Conservation (phyloP, 768 basidiomycete genomes). For the Pholiota molesta region DNA sequence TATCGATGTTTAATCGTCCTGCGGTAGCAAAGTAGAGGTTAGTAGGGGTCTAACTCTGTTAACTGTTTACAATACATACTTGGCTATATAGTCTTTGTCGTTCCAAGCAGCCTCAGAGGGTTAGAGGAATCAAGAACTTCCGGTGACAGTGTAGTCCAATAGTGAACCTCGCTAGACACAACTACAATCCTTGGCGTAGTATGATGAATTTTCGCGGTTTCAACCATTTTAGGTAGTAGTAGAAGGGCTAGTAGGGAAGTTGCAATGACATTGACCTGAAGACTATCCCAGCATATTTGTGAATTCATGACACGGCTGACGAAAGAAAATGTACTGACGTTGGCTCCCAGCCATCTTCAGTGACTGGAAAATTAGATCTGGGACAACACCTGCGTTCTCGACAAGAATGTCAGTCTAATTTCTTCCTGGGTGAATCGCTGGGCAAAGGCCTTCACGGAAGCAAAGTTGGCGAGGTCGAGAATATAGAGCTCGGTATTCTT, state of each 20-base stretch:
- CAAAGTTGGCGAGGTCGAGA: constrained; percentile 44
- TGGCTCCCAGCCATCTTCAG: constrained; percentile 43
- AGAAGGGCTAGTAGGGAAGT: constrained; percentile 41
- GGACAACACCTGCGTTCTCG: constrained; percentile 20
- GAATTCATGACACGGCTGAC: neutral
- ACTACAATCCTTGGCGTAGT: constrained; percentile 41
- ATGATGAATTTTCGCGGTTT: constrained; percentile 35
- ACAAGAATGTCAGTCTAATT: constrained; percentile 36
- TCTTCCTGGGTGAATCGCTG: constrained; percentile 35
- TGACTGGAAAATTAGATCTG: constrained; percentile 15
- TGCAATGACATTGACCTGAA: constrained; percentile 51
- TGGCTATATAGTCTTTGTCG: constrained; percentile 30
- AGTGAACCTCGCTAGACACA: constrained; percentile 46
- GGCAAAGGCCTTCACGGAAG: constrained; percentile 42
- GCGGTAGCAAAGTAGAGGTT: neutral
- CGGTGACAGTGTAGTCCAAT: constrained; percentile 27
- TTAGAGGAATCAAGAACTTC: constrained; percentile 27
- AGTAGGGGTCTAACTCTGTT: neutral
- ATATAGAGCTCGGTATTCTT: constrained; percentile 38
- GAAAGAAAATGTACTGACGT: constrained; percentile 29
- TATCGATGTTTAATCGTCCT: constrained; percentile 9
- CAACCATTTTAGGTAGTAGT: constrained; percentile 44
- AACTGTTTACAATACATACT: constrained; percentile 17
- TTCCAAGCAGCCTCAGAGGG: constrained; percentile 34
- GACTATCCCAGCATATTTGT: constrained; percentile 27